Base-by-base conservation (phyloP, 1,284 basidiomycete genomes). In the Sporisorium graminicola region DNA sequence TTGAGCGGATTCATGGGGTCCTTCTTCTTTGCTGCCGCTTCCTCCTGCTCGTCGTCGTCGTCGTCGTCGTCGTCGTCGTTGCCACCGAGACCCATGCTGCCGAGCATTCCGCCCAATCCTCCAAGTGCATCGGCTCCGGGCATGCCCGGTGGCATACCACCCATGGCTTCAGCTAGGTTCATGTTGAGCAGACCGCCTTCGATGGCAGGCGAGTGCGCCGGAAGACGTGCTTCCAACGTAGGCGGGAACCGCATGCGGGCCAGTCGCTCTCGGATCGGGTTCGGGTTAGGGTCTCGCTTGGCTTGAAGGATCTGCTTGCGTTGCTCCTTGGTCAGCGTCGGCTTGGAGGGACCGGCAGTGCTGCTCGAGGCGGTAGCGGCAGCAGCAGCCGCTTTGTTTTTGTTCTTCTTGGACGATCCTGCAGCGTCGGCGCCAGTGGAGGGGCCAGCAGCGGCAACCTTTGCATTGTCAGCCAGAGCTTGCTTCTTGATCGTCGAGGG, bases 101-200 rank as follows among this genome's bases (percentile, higher is more conserved):
- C 77, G 20, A 85, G 74, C 82, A 85, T 85, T 24, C 76, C 77
- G 26, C 80, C 81, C 8, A 85, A 60, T 2, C 81, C 78, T 16
- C 81, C 82, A 50, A 84, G 75, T 22, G 73, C 66, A 16, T 71
- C 66, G 1, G 73, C 66, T 18, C 73, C 78, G 6, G 61, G 63
- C 63, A 68, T 70, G 16, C 70, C 72, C 5, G 69, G 68, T 16
- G 69, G 73, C 60, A 70, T 71, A 40, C 77, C 83, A 43, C 83
- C 83, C 69, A 84, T 80, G 31, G 80, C 79, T 40, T 77, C 74
- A 31, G 68, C 75, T 22, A 84, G 50, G 57, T 82, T 79, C 66
- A 81, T 77, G 63, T 83, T 82, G 51, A 85, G 72, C 62, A 83
- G 51, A 18, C 83, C 83, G 14, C 70, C 70, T 42, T 80, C 75